A percentile compares a stretch with the other conserved stretches of the same genome.
Conservation (phyloP, 2,329 filamentous ascomycete species). For the Tolypocladium amazonense region DNA sequence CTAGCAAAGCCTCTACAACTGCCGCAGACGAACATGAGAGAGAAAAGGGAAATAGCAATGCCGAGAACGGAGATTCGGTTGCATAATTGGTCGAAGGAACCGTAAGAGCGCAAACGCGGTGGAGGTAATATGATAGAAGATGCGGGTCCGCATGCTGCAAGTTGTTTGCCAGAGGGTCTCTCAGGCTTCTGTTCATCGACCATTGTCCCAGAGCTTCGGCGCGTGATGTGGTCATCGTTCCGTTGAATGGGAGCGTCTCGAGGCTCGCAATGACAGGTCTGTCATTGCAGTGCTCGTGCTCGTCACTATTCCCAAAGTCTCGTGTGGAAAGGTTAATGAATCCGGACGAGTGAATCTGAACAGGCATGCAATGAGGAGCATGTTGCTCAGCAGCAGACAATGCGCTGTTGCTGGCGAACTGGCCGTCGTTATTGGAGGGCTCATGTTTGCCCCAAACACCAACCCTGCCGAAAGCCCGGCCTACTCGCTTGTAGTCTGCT, state of each 20-base stretch:
- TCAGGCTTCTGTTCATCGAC: neutral
- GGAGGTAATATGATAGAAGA: neutral
- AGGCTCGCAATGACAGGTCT: neutral
- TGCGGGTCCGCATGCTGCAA: neutral
- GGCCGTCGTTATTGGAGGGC: neutral
- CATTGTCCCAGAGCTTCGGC: neutral
- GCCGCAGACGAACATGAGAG: neutral
- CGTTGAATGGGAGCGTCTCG: neutral
- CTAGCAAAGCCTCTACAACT: neutral
- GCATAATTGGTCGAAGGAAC: neutral
- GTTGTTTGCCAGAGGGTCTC: neutral
- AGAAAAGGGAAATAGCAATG: neutral
- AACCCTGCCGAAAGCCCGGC: constrained; percentile 16
- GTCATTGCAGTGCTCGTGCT: neutral
- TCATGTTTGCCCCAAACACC: constrained; percentile 16
- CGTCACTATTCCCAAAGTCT: neutral
- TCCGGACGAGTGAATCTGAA: neutral
- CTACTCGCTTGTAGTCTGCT: constrained; percentile 12
- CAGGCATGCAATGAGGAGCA: neutral
- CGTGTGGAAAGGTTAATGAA: neutral
- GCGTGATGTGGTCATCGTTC: neutral
- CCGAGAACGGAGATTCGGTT: neutral
- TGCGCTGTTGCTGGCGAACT: neutral
- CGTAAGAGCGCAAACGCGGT: neutral
- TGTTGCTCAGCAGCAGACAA: neutral